Conservation (phyloP, 2,329 filamentous ascomycete species). For the Pseudogymnoascus sp. region DNA sequence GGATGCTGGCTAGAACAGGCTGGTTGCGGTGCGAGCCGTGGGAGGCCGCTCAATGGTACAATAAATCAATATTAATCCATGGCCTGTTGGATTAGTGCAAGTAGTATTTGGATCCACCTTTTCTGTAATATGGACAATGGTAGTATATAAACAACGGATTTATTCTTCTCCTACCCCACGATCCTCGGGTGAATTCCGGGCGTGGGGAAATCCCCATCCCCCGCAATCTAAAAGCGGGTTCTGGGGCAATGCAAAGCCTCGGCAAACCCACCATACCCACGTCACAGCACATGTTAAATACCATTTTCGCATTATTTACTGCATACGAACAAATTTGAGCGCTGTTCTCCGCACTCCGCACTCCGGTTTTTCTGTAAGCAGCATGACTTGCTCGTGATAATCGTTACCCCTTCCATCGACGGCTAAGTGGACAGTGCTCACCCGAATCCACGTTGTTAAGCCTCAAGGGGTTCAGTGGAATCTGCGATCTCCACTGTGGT, state of each 20-base stretch:
- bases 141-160: neutral
- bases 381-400: neutral
- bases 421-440: neutral
- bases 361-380: neutral
- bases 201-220: neutral
- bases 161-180: neutral
- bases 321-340: neutral
- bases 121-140: neutral
- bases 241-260: neutral
- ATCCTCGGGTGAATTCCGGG: neutral
- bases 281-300: neutral
- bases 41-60: neutral
- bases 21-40: neutral
- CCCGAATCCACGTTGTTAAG: neutral
- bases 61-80: neutral
- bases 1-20: neutral
- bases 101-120: neutral
- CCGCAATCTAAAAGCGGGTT: neutral
- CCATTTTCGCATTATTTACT: neutral
- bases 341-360: neutral
- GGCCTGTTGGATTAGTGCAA: neutral
- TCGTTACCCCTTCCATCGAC: neutral
- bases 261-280: neutral
- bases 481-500: neutral
- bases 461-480: neutral